Percentiles rank a stretch among this genome's conserved stretches.
Conservation (phyloP, 805 yeast species). For the Priceomyces medius region DNA sequence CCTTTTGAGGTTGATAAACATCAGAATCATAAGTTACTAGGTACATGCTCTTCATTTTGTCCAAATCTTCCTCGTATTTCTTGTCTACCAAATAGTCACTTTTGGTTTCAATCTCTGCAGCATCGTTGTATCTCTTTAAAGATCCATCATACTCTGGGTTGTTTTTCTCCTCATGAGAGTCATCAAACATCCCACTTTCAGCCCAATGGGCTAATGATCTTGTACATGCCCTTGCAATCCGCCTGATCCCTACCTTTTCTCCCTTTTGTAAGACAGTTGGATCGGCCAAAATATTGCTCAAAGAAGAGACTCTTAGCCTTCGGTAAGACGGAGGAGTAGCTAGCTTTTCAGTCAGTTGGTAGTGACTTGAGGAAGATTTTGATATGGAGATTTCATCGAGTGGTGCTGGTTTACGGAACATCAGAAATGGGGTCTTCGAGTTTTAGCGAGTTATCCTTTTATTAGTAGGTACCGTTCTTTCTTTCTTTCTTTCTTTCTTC, state of each 20-base stretch:
- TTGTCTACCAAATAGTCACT: slow-evolving; percentile 3
- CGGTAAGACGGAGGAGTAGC: slow-evolving; percentile 1
- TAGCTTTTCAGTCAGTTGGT: background rate
- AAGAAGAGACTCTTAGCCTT: slow-evolving; percentile 6
- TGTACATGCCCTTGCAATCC: slow-evolving; percentile 9
- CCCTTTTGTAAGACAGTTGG: background rate
- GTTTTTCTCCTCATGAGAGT: background rate
- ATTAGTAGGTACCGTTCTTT: background rate
- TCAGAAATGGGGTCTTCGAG: background rate
- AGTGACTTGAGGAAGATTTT: background rate
- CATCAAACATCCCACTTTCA: slow-evolving; percentile 1
- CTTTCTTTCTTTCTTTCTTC: background rate
- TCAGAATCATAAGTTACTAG: background rate
- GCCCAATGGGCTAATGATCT: slow-evolving; percentile 10
- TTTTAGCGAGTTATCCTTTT: background rate
- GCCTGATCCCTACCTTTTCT: slow-evolving; percentile 8
- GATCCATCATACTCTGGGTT: background rate
- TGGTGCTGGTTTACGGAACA: slow-evolving; percentile 7
- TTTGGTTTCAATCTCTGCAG: background rate
- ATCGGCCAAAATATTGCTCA: slow-evolving; percentile 4
- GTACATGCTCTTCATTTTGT: slow-evolving; percentile 5
- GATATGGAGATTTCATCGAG: slow-evolving; percentile 5
- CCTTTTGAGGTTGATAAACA: background rate
- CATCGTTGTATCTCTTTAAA: background rate
- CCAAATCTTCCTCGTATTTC: slow-evolving; percentile 7